A percentile compares a stretch with the other conserved stretches of the same genome.
Conservation (phyloP, 108 stramenopile genomes). For the Phaeodactylum tricornutum region DNA sequence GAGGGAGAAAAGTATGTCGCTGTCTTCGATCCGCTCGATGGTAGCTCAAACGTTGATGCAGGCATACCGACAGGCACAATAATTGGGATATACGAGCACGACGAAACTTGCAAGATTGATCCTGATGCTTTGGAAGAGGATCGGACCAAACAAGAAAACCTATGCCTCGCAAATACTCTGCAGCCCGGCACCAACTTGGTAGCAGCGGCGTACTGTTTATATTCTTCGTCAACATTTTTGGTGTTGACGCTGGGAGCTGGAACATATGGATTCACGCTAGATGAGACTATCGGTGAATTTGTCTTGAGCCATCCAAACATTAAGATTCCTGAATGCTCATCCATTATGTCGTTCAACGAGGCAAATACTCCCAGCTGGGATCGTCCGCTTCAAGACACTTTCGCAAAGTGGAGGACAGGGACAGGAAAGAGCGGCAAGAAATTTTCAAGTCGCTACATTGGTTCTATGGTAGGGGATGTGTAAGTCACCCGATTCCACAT, state of each 20-base stretch:
- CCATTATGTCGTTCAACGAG: slow-evolving; percentile 91
- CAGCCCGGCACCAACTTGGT: slow-evolving; percentile 86
- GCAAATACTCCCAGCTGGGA: slow-evolving; percentile 86
- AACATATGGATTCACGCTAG: slow-evolving; percentile 88
- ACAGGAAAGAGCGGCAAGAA: slow-evolving; percentile 36
- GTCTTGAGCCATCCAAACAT: slow-evolving; percentile 83
- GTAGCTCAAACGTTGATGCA: slow-evolving; percentile 94
- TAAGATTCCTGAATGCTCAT: slow-evolving; percentile 69
- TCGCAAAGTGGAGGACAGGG: slow-evolving; percentile 57
- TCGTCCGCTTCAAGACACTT: slow-evolving; percentile 44
- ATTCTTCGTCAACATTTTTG: slow-evolving; percentile 93
- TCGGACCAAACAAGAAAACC: slow-evolving; percentile 33
- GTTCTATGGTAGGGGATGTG: slow-evolving; percentile 96
- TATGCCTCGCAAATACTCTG: slow-evolving; percentile 71
- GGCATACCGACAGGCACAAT: slow-evolving; percentile 96
- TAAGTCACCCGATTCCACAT: too few species aligned
- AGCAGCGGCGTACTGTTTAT: slow-evolving; percentile 89
- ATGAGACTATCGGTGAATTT: slow-evolving; percentile 92
- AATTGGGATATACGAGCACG: slow-evolving; percentile 76
- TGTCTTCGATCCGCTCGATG: slow-evolving; percentile 94
- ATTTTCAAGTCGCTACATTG: slow-evolving; percentile 87
- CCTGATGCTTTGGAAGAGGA: slow-evolving; percentile 26
- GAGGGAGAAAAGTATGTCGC: slow-evolving; percentile 49
- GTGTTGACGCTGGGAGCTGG: slow-evolving; percentile 82
- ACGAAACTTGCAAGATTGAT: slow-evolving; percentile 44